These are phyloP conservation scores for Notholithocarpus densiflorus DNA, from an alignment of 306 rosid genomes.

Conservation along the genomic window DNA sequence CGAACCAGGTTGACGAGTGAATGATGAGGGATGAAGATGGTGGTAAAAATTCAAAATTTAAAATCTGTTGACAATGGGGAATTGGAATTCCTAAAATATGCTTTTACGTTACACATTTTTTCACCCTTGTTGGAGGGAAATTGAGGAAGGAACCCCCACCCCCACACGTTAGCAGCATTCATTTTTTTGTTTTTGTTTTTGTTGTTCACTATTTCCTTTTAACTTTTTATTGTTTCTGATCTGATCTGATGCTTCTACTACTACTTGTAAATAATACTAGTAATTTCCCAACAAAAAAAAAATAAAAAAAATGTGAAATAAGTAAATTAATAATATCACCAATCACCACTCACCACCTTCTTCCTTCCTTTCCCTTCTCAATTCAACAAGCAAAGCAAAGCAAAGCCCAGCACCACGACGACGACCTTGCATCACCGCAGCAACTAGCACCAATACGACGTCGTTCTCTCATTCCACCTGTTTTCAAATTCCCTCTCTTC, in stretches of 20 bases:
- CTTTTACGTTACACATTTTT: background rate
- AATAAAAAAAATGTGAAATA: too few species aligned
- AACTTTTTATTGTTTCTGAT: too few species aligned
- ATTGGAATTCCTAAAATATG: background rate
- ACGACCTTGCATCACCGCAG: constrained; percentile 28
- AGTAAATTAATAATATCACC: background rate
- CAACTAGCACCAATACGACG: constrained; percentile 31
- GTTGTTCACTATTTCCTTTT: too few species aligned
- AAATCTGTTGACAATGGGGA: background rate
- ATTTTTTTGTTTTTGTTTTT: background rate
- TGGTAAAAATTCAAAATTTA: too few species aligned
- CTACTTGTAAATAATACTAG: background rate
- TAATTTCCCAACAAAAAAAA: background rate
- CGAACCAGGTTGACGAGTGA: too few species aligned
- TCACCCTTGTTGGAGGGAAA: background rate
- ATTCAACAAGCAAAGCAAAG: too few species aligned
- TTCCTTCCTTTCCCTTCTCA: constrained; percentile 17
- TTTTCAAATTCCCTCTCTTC: background rate
- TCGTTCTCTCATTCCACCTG: background rate
- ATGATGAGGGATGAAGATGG: too few species aligned
- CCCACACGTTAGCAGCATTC: background rate
- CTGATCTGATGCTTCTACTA: too few species aligned
- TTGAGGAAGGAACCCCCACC: background rate
- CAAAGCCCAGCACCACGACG: background rate
- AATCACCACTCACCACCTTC: constrained; percentile 6